phyloP scores from a whole-genome alignment of 495 filamentous ascomycete species.

The Hypoxylon intermedium region DNA sequence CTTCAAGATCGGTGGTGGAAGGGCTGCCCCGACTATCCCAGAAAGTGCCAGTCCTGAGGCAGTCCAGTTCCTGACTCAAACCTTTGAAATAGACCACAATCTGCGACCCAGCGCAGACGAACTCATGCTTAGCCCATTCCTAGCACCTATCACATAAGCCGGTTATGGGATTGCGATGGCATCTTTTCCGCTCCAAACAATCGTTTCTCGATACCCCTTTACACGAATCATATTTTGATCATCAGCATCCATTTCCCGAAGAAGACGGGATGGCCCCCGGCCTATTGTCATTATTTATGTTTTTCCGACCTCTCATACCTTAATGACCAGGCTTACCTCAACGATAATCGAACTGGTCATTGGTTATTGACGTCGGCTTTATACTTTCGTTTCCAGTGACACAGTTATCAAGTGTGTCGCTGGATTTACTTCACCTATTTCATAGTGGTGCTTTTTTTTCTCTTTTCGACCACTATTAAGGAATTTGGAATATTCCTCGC shows the following conservation, averaged over 20 bases:
- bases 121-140: conserved; percentile 79
- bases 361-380: neutral
- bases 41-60: conserved; percentile 85
- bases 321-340: neutral
- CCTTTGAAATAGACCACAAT: conserved; percentile 94
- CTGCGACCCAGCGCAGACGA: conserved; percentile 91
- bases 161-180: neutral
- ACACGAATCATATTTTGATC: conserved; percentile 5
- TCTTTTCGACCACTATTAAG: neutral
- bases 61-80: conserved; percentile 82
- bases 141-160: conserved; percentile 64
- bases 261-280: neutral
- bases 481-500: neutral
- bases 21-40: conserved; percentile 88
- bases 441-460: too few species aligned
- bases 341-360: neutral
- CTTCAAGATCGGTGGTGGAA: conserved; percentile 92
- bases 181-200: conserved; percentile 2
- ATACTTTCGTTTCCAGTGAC: conserved; percentile 1
- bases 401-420: neutral
- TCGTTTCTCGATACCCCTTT: conserved; percentile 34
- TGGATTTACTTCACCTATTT: neutral
- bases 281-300: neutral
- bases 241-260: neutral
- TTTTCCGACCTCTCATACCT: neutral